Evolutionary conservation across 179 eudicot species (phyloP), one percentile per base, ranked within the genome.

Genomic region (Silene vulgaris): DNA sequence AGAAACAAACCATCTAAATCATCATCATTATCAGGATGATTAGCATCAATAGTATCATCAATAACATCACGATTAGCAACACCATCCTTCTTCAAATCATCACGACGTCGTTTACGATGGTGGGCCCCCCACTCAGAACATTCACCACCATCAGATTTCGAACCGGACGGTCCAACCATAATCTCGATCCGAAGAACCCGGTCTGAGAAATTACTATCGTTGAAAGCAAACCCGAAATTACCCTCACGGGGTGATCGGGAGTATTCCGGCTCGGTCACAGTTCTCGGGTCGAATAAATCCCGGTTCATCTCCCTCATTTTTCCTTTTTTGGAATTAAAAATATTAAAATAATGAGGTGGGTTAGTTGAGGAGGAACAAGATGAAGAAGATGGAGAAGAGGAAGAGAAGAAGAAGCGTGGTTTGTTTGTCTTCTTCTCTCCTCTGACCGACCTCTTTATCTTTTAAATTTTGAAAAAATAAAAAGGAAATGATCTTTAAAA

Each of bases 181-280:
- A 92, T 87, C 78, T 91, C 94, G 67, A 92, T 88, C 43, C 82
- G 72, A 0, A 92, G 85, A 43, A 91, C 75, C 37, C 97, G 83
- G 75, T 92, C 97, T 1, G 97, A 92, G 79, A 90, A 92, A 76
- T 89, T 91, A 62, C 78, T 84, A 71, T 92, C 88, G 67, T 92
- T 82, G 52, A 91, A 91, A 0, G 97, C 97, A 74, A 92, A 92
- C 12, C 80, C 96, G n/a, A 88, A 92, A 71, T 91, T 86, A 13
- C 57, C 19, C 50, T 79, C 86, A 71, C 82, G 80, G 1, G 88
- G 80, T 0, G 90, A 74, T 52, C 61, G 65, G 0, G 75, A 80
- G 19, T 63, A 82, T 14, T 86, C 91, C n/a, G 91, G 78, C 23
- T 88, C 88, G 89, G 87, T 88, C n/a, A 81, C 87, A 52, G 77